Evolutionary conservation across 2,329 filamentous ascomycete genomes (phyloP), one percentile per base, ranked within the genome.

Genomic region (Ciborinia camelliae): DNA sequence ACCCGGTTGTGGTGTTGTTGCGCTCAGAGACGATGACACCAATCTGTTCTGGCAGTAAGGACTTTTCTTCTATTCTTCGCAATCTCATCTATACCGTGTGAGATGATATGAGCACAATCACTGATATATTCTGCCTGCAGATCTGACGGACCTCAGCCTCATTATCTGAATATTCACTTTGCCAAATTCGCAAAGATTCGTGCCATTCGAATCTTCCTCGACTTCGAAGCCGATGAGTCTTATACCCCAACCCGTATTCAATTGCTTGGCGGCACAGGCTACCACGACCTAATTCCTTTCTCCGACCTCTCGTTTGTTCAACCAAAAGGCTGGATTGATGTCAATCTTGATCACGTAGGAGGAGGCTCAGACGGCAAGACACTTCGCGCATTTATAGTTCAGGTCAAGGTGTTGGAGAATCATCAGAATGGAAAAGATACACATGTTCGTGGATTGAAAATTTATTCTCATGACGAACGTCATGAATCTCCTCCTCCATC

Each of bases 391-490:
- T 97, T 94, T 79, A 86, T 98, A 37, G 83, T 99, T 35, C 93
- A 98, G 76, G 88, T 98, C 73, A 88, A 90, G 70, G 89, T 99
- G 57, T 84, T 94, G 60, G 95, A 98, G 79, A 99, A 99, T 74
- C 95, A 99, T 76, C 95, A 99, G 78, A 99, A 99, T 76, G 95
- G 95, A 69, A 99, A 99, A 76, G 95, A 99, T 76, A 99, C 95
- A n/a, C 95, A 99, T 80, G 84, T 99, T 30, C 85, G 95, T 20
- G 94, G 92, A 2, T 84, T 99, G 76, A 96, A 97, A 79, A 89
- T 98, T 12, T 99, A 86, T 70, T 84, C 84, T 20, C 67, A 65
- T 26, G 73, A 75, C 59, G 74, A 76, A 41, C 67, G 70, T 45
- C 67, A 66, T 9, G 66, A 65, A 26, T 67, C 66, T 47, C 68